These are phyloP conservation scores for Venturia asperata DNA, from an alignment of 2,329 filamentous ascomycete species.

Conservation along the genomic window DNA sequence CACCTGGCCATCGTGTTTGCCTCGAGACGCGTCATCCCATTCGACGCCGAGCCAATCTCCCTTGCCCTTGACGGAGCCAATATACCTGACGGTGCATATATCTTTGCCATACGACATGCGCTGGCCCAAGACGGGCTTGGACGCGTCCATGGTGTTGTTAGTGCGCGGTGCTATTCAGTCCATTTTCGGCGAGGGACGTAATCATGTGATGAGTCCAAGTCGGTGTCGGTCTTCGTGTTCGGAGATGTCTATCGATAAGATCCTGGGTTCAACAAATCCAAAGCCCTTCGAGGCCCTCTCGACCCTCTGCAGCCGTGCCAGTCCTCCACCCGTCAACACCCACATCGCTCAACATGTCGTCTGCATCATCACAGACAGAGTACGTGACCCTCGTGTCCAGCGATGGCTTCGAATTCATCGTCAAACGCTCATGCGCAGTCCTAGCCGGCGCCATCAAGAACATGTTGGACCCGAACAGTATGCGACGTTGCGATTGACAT, in stretches of 20 bases:
- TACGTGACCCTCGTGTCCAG: constrained; percentile 71
- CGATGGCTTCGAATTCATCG: constrained; percentile 70
- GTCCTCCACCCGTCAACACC: constrained; percentile 15
- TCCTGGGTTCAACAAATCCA: neutral
- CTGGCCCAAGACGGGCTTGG: constrained; percentile 50
- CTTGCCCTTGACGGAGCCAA: constrained; percentile 67
- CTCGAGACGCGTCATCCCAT: constrained; percentile 82
- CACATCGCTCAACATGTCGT: neutral
- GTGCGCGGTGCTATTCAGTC: neutral
- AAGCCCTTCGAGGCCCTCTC: too few relatives aligned
- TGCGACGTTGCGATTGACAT: constrained; percentile 24
- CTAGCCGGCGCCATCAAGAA: constrained; percentile 65
- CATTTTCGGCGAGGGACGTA: too few relatives aligned
- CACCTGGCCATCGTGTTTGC: constrained; percentile 85
- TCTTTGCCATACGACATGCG: constrained; percentile 72
- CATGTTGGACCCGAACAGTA: constrained; percentile 66
- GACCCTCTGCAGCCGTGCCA: too few relatives aligned
- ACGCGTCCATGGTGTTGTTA: neutral
- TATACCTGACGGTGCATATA: constrained; percentile 77
- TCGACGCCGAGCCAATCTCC: constrained; percentile 89
- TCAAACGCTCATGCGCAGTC: constrained; percentile 62
- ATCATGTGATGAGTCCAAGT: too few relatives aligned
- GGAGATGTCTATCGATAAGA: too few relatives aligned
- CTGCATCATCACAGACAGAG: constrained; percentile 40
- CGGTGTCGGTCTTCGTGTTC: too few relatives aligned